A percentile compares a stretch with the other conserved stretches of the same genome.
Evolutionary conservation across 2,329 filamentous ascomycete genomes (phyloP).

Genomic region (Huntiella bhutanensis): DNA sequence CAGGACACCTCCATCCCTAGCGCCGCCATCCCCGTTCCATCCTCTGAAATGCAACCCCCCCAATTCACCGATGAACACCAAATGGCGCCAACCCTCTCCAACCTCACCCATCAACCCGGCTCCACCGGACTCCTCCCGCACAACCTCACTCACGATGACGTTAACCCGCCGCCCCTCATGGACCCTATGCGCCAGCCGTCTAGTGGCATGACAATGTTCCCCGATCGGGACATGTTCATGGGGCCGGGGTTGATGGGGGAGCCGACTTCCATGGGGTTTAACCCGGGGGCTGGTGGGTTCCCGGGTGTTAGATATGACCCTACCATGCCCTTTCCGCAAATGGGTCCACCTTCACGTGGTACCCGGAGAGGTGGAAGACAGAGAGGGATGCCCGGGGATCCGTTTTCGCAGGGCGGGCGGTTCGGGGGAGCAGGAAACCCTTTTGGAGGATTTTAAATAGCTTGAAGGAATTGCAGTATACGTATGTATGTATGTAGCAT

Average conservation of each 20-base stretch:
- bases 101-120: slow-evolving; percentile 14
- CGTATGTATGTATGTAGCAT: background rate
- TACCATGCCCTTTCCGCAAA: too few species aligned
- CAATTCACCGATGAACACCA: slow-evolving; percentile 90
- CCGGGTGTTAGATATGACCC: too few species aligned
- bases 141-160: slow-evolving; percentile 65
- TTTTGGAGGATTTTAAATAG: too few species aligned
- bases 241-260: slow-evolving; percentile 48
- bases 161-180: slow-evolving; percentile 72
- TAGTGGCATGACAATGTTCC: slow-evolving; percentile 31
- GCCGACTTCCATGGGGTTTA: background rate
- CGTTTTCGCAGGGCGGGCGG: too few species aligned
- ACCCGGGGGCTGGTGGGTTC: too few species aligned
- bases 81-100: slow-evolving; percentile 28
- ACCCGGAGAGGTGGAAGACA: too few species aligned
- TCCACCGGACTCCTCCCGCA: slow-evolving; percentile 13
- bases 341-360: too few species aligned
- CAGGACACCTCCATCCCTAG: slow-evolving; percentile 3
- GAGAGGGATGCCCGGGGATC: too few species aligned
- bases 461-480: background rate
- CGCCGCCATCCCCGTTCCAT: slow-evolving; percentile 34
- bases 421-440: too few species aligned
- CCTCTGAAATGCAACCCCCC: slow-evolving; percentile 63
- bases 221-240: slow-evolving; percentile 26
- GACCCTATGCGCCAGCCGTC: slow-evolving; percentile 59